These are phyloP conservation scores for Lactarius hatsudake DNA, from an alignment of 768 basidiomycete genomes.

Conservation along the genomic window DNA sequence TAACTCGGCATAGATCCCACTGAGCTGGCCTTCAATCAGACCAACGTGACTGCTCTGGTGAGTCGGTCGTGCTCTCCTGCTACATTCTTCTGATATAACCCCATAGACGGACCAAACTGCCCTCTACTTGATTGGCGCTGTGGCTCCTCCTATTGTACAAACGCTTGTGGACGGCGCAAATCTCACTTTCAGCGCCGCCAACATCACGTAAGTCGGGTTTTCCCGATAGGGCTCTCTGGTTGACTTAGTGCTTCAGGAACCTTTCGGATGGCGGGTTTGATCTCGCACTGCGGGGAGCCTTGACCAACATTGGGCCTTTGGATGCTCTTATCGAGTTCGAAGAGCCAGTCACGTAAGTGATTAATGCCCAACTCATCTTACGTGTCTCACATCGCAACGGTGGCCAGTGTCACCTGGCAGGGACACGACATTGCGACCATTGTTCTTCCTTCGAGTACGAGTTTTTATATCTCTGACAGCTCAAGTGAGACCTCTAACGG, in stretches of 20 bases:
- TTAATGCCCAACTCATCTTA: constrained; percentile 3
- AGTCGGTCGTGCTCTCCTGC: constrained; percentile 24
- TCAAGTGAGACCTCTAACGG: not conserved
- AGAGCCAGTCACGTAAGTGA: constrained; percentile 56
- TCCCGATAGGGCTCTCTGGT: not conserved
- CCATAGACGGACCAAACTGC: constrained; percentile 57
- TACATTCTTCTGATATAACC: constrained; percentile 7
- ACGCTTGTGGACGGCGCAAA: constrained; percentile 56
- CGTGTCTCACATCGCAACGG: not conserved
- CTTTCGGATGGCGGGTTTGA: constrained; percentile 59
- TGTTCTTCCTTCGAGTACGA: constrained; percentile 54
- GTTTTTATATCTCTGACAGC: not conserved
- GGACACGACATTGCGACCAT: constrained; percentile 63
- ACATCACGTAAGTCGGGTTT: constrained; percentile 47
- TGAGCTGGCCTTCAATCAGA: constrained; percentile 56
- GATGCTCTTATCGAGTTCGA: constrained; percentile 67
- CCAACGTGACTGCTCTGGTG: constrained; percentile 53
- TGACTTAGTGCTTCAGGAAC: constrained; percentile 27
- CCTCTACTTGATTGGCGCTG: constrained; percentile 67
- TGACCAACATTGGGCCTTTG: constrained; percentile 63
- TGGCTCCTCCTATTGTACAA: constrained; percentile 65
- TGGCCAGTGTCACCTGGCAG: constrained; percentile 56
- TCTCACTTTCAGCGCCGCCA: constrained; percentile 54
- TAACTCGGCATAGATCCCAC: constrained; percentile 44
- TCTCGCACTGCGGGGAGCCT: constrained; percentile 54